These are phyloP conservation scores for Paulownia fortunei DNA, from an alignment of 257 asterid species.

Conservation along the genomic window DNA sequence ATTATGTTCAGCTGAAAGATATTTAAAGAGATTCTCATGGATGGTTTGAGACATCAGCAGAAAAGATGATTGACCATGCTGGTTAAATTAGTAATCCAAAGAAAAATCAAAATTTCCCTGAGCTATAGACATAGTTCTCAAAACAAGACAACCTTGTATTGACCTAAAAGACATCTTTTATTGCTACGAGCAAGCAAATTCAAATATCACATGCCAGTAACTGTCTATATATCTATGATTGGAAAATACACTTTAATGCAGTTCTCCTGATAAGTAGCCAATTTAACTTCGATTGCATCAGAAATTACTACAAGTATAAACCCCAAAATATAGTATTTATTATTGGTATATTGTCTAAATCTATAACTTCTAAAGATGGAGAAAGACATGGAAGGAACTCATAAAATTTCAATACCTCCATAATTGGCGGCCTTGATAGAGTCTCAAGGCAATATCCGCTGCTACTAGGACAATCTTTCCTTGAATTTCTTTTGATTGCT, in stretches of 20 bases:
- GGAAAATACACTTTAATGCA: not conserved
- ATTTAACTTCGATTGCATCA: not conserved
- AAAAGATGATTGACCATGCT: not conserved
- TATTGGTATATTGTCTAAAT: slow-evolving; percentile 1
- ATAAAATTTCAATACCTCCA: slow-evolving; percentile 45
- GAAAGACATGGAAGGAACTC: slow-evolving; percentile 1
- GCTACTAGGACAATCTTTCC: slow-evolving; percentile 37
- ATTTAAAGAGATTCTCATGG: not conserved
- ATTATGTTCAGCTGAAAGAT: not conserved
- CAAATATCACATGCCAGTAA: not conserved
- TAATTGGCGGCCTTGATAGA: slow-evolving; percentile 27
- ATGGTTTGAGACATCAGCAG: not conserved
- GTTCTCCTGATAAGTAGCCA: not conserved
- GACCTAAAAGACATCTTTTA: not conserved
- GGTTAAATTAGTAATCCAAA: not conserved
- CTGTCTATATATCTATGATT: not conserved
- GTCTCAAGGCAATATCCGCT: slow-evolving; percentile 35
- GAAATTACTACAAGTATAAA: not conserved
- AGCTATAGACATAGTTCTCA: not conserved
- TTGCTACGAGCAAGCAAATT: not conserved
- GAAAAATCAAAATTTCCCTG: not conserved
- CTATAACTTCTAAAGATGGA: not conserved
- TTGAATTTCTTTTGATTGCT: slow-evolving; percentile 32
- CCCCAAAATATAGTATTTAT: not conserved
- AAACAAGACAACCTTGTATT: not conserved